Evolutionary conservation across 2,329 filamentous ascomycete species (phyloP).

Genomic region (Chaetomium sp.): DNA sequence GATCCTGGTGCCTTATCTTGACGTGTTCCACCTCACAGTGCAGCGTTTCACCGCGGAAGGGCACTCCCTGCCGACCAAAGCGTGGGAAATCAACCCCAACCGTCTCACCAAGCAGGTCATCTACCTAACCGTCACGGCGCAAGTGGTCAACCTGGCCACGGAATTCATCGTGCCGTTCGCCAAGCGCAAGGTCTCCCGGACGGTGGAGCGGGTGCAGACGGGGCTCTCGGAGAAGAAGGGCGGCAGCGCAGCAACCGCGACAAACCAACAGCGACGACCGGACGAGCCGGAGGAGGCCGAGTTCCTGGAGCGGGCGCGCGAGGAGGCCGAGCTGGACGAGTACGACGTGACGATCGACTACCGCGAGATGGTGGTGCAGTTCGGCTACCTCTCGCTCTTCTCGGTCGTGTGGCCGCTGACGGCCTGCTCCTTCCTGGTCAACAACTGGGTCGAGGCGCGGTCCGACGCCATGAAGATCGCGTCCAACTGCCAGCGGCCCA

Average conservation of each 20-base stretch:
- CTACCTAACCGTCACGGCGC: constrained; percentile 92
- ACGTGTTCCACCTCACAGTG: constrained; percentile 76
- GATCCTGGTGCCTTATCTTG: constrained; percentile 80
- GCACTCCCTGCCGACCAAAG: constrained; percentile 64
- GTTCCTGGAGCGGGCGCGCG: constrained; percentile 79
- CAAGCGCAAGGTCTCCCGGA: constrained; percentile 76
- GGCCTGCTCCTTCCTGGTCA: constrained; percentile 82
- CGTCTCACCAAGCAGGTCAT: constrained; percentile 89
- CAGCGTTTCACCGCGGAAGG: constrained; percentile 75
- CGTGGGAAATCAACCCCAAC: constrained; percentile 80
- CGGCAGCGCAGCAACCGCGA: background rate
- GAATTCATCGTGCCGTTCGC: constrained; percentile 84
- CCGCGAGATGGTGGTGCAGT: constrained; percentile 89
- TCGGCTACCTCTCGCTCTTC: constrained; percentile 85
- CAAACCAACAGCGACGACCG: constrained; percentile 44
- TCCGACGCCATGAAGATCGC: constrained; percentile 95
- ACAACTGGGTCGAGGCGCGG: constrained; percentile 94
- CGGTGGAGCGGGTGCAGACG: constrained; percentile 74
- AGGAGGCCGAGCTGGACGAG: constrained; percentile 76
- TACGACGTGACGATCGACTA: constrained; percentile 93
- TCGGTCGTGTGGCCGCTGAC: constrained; percentile 95
- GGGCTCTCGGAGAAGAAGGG: constrained; percentile 57
- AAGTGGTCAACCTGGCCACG: constrained; percentile 82
- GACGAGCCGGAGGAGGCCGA: constrained; percentile 76
- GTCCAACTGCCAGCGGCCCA: constrained; percentile 82